Evolutionary conservation across 2,329 filamentous ascomycete species (phyloP).

Genomic region (Diaporthe ampelina): DNA sequence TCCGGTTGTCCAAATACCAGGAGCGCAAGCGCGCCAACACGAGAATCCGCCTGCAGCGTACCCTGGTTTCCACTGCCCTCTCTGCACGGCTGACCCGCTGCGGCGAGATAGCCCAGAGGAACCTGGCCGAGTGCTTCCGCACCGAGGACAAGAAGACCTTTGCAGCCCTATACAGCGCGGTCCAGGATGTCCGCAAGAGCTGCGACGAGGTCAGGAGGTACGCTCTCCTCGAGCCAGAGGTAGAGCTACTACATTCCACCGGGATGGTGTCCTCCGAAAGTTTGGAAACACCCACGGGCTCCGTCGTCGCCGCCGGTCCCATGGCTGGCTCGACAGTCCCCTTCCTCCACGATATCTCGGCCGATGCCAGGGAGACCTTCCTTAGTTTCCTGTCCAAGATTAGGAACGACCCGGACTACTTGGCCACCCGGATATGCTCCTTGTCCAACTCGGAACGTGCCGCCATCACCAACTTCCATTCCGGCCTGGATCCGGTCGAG

Average conservation of each 20-base stretch:
- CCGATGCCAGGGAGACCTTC: conserved; percentile 80
- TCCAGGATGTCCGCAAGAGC: conserved; percentile 84
- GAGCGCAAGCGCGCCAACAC: conserved; percentile 83
- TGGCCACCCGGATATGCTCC: conserved; percentile 84
- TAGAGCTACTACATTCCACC: conserved; percentile 71
- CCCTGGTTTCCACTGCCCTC: conserved; percentile 80
- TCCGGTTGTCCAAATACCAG: conserved; percentile 84
- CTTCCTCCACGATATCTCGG: conserved; percentile 81
- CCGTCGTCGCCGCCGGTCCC: conserved; percentile 53
- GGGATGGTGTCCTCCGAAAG: conserved; percentile 65
- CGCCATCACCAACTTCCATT: conserved; percentile 82
- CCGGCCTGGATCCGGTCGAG: conserved; percentile 84
- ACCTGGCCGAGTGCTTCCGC: conserved; percentile 83
- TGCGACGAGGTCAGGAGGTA: conserved; percentile 80
- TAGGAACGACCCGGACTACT: conserved; percentile 87
- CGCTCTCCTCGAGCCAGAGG: conserved; percentile 79
- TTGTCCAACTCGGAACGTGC: conserved; percentile 83
- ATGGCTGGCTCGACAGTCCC: conserved; percentile 62
- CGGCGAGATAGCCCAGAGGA: conserved; percentile 80
- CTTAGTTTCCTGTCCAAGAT: conserved; percentile 85
- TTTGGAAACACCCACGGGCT: conserved; percentile 62
- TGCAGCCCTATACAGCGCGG: conserved; percentile 79
- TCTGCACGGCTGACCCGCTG: conserved; percentile 81
- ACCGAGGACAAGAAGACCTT: conserved; percentile 85
- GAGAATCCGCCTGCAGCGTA: conserved; percentile 80